A percentile compares a stretch with the other conserved stretches of the same genome.
Conservation (phyloP, 768 basidiomycete genomes). For the Amanita subjunquillea region DNA sequence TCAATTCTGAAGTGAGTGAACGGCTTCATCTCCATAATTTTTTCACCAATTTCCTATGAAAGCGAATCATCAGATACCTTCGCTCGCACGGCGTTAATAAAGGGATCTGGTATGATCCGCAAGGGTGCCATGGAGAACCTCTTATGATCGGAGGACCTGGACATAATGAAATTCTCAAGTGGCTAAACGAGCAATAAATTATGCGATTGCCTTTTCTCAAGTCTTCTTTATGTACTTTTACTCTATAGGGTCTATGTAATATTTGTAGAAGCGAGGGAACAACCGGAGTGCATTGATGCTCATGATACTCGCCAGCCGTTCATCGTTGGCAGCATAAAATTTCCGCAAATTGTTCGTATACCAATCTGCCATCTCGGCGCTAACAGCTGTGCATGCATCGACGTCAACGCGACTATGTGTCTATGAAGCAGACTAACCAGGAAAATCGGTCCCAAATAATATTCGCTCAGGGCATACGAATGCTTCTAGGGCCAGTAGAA, state of each 20-base stretch:
- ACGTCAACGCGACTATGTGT: not conserved
- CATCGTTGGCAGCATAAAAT: slow-evolving; percentile 30
- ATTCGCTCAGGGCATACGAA: slow-evolving; percentile 42
- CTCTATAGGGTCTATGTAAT: not conserved
- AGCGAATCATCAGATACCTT: slow-evolving; percentile 71
- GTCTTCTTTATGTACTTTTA: not conserved
- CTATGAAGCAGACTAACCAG: slow-evolving; percentile 32
- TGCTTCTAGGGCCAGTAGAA: slow-evolving; percentile 36
- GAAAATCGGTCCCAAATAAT: slow-evolving; percentile 70
- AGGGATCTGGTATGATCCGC: slow-evolving; percentile 53
- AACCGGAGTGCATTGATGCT: slow-evolving; percentile 40
- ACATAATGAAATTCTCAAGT: slow-evolving; percentile 48
- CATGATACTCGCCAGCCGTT: slow-evolving; percentile 33
- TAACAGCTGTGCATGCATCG: slow-evolving; percentile 37
- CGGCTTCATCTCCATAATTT: not conserved
- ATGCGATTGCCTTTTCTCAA: not conserved
- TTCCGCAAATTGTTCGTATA: slow-evolving; percentile 43
- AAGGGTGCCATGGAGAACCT: slow-evolving; percentile 55
- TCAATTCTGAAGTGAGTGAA: slow-evolving; percentile 53
- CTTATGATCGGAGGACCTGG: slow-evolving; percentile 41
- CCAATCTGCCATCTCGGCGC: slow-evolving; percentile 45
- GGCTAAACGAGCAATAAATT: slow-evolving; percentile 28
- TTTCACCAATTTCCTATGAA: slow-evolving; percentile 3
- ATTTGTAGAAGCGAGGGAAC: slow-evolving; percentile 26
- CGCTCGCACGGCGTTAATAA: slow-evolving; percentile 63